A percentile compares a stretch with the other conserved stretches of the same genome.
phyloP scores from a whole-genome alignment of 2,329 filamentous ascomycete species.

The Ilyonectria sp. region DNA sequence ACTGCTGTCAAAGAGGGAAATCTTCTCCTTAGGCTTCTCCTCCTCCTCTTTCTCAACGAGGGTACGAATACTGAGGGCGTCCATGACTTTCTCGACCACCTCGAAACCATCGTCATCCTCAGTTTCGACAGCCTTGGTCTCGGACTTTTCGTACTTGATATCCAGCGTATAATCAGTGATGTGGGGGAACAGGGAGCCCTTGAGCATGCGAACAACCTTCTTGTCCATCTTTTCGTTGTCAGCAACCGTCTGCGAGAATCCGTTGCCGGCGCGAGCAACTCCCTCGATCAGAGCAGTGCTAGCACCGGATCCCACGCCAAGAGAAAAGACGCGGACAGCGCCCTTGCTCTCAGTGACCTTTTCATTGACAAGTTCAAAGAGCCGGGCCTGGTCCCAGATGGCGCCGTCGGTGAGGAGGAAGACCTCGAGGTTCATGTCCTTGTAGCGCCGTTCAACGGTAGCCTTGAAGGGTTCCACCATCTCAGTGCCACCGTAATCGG shows the following conservation, averaged over 20 bases:
- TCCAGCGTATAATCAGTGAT: conserved; percentile 75
- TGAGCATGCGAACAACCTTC: conserved; percentile 82
- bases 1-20: conserved; percentile 73
- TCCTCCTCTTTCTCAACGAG: conserved; percentile 32
- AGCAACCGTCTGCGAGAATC: conserved; percentile 74
- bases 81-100: conserved; percentile 71
- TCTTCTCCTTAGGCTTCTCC: conserved; percentile 50
- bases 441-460: conserved; percentile 59
- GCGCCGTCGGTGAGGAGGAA: conserved; percentile 72
- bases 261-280: conserved; percentile 67
- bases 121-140: conserved; percentile 12
- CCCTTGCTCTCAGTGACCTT: conserved; percentile 58
- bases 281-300: conserved; percentile 70
- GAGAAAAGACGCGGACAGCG: conserved; percentile 66
- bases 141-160: conserved; percentile 66
- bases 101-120: conserved; percentile 70
- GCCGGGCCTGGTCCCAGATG: conserved; percentile 61
- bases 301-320: conserved; percentile 67
- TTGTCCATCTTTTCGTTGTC: conserved; percentile 76
- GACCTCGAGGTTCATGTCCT: conserved; percentile 66
- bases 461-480: conserved; percentile 63
- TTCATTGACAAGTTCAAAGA: conserved; percentile 63
- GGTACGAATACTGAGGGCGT: conserved; percentile 60
- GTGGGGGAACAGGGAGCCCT: conserved; percentile 77
- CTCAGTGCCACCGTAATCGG: conserved; percentile 69